Evolutionary conservation across 106 monocot species (phyloP), one percentile per base, ranked within the genome.

Genomic region (Dioscorea alata): DNA sequence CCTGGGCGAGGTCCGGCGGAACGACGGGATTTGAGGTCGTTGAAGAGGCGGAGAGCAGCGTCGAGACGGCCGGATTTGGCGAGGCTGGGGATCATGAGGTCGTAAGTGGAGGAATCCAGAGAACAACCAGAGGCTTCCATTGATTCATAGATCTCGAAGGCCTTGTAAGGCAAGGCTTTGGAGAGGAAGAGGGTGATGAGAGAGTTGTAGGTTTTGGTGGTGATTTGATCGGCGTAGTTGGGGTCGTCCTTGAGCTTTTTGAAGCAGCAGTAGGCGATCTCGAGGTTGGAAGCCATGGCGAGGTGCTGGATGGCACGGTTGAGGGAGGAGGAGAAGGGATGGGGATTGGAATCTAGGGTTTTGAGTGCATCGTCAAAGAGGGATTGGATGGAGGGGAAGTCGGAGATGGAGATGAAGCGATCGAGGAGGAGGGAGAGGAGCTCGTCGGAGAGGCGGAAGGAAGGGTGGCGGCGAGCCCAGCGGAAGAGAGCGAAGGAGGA

Each of bases 81-180:
- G 4, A 99, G 82, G 8, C 85, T 71, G 0, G 97, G 97, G 23
- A 99, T 73, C 76, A 92, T 78, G 35, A 93, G 58, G 42, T 92
- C 92, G 33, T 85, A 93, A 17, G 90, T 90, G 22, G 82, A 67
- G 13, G 69, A 33, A 20, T 99, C 87, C 12, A 89, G 71, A 15
- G 69, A 50, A 66, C 77, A 69, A 5, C 48, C 31, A 12, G 68
- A 34, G 5, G 52, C 49, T 19, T 76, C 77, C 86, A 91, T 82
- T 22, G 77, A 77, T n/a, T 97, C 89, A 52, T 87, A 78, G 50
- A 99, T 83, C 79, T 92, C 97, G 64, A 99, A 99, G 12, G 97
- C 87, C 76, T 99, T 99, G 69, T 87, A 97, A 18, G 80, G 82
- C 8, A 97, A 77, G 15, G 89, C 92, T 22, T 77, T 82, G 25